Evolutionary conservation across 176 grass and related monocot genomes (phyloP).

Genomic region (Carex scoparia): DNA sequence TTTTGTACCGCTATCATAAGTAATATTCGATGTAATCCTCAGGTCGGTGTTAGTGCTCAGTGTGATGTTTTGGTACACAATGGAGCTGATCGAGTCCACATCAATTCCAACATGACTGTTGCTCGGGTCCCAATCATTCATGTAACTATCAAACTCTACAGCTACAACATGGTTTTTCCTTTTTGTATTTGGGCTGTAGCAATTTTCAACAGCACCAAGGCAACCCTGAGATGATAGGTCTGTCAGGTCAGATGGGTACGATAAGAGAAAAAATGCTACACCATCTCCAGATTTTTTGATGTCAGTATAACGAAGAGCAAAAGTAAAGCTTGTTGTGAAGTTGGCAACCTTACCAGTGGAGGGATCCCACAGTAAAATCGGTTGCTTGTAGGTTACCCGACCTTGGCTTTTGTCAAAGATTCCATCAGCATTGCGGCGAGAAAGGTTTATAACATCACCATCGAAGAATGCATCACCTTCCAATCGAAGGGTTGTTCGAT

Average conservation of each 20-base stretch:
- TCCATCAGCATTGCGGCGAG: not conserved
- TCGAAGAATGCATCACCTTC: slow-evolving; percentile 6
- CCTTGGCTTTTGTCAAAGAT: not conserved
- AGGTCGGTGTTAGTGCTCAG: not conserved
- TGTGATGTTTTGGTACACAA: slow-evolving; percentile 14
- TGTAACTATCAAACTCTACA: slow-evolving; percentile 28
- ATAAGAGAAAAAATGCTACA: slow-evolving; percentile 23
- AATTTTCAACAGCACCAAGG: slow-evolving; percentile 19
- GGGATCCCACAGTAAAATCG: slow-evolving; percentile 23
- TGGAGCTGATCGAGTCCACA: slow-evolving; percentile 13
- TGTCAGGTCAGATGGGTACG: not conserved
- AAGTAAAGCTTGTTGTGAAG: slow-evolving; percentile 32
- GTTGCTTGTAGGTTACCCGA: slow-evolving; percentile 1
- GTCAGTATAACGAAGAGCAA: not conserved
- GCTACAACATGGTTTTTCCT: not conserved
- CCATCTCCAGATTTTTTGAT: slow-evolving; percentile 3
- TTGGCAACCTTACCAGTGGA: not conserved
- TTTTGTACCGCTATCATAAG: not conserved
- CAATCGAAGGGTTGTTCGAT: not conserved
- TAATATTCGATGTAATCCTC: slow-evolving; percentile 11
- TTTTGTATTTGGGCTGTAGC: not conserved
- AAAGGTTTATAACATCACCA: slow-evolving; percentile 4
- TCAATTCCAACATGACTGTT: slow-evolving; percentile 28
- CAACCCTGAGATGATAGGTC: not conserved
- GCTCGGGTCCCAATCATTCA: not conserved